A percentile compares a stretch with the other conserved stretches of the same genome.
phyloP scores from a whole-genome alignment of 305 asterid species.

The Caryopteris hybrid region DNA sequence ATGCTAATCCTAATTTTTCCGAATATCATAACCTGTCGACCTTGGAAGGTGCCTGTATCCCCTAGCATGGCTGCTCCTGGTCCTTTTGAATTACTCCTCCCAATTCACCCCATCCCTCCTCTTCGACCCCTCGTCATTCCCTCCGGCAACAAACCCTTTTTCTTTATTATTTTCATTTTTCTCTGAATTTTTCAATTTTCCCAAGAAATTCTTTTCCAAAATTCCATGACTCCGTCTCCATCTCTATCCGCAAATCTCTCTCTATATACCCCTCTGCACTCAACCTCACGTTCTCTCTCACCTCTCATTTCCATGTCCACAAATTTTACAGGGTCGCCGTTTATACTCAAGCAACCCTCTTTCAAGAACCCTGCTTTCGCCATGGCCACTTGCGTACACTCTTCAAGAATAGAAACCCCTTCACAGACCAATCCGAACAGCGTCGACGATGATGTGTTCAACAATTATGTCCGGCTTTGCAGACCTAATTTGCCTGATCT shows the following conservation, averaged over 20 bases:
- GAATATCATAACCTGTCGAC: no score
- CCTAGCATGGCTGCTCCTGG: conserved; percentile 9
- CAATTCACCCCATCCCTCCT: not conserved
- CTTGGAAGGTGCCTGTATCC: not conserved
- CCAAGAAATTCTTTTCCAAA: no score
- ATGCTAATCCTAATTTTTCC: not conserved
- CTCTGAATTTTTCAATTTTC: not conserved
- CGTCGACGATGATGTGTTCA: conserved; percentile 22
- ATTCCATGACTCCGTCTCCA: not conserved
- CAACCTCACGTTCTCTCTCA: conserved; percentile 6
- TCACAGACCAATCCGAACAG: conserved; percentile 15
- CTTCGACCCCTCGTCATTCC: not conserved
- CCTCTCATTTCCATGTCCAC: conserved; percentile 24
- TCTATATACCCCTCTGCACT: conserved; percentile 12
- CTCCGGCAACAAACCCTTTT: not conserved
- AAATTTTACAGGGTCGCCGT: conserved; percentile 14
- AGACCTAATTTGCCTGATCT: conserved; percentile 24
- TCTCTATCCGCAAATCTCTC: conserved; percentile 17
- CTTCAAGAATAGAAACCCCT: conserved; percentile 29
- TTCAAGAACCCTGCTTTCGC: no score
- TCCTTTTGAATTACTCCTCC: not conserved
- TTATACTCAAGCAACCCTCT: not conserved
- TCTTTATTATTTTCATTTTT: not conserved
- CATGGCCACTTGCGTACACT: conserved; percentile 41
- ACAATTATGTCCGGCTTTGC: conserved; percentile 21